These are phyloP conservation scores for Stachybotrys elegans DNA, from an alignment of 2,329 filamentous ascomycete species.

Conservation along the genomic window DNA sequence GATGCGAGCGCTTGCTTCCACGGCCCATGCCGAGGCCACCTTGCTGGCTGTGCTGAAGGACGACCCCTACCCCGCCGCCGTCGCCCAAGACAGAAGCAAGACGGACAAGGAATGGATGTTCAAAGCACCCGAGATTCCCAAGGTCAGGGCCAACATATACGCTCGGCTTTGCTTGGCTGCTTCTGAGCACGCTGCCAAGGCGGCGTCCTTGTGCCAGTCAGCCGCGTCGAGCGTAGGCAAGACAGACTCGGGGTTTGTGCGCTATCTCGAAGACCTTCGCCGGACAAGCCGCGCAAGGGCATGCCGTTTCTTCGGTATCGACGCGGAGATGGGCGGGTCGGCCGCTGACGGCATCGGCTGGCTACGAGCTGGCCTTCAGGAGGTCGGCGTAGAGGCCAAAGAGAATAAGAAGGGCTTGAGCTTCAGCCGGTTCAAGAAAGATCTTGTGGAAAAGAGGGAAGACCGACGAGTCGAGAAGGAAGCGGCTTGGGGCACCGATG, in stretches of 20 bases:
- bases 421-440: constrained; percentile 64
- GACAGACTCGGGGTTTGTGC: constrained; percentile 60
- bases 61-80: constrained; percentile 81
- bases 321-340: constrained; percentile 77
- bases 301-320: constrained; percentile 84
- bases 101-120: constrained; percentile 97
- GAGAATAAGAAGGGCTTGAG: constrained; percentile 49
- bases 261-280: constrained; percentile 71
- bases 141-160: constrained; percentile 83
- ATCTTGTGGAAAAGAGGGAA: constrained; percentile 71
- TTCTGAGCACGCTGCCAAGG: constrained; percentile 78
- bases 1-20: constrained; percentile 51
- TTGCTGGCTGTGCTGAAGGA: constrained; percentile 88
- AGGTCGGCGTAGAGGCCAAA: constrained; percentile 60
- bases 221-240: constrained; percentile 35
- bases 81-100: constrained; percentile 76
- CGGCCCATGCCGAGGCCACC: constrained; percentile 83
- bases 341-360: constrained; percentile 84
- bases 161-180: constrained; percentile 83
- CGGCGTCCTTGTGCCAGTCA: constrained; percentile 46
- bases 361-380: constrained; percentile 70
- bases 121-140: constrained; percentile 78
- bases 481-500: constrained; percentile 72
- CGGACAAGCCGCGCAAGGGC: constrained; percentile 76
- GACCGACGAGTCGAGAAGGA: constrained; percentile 74